Conservation (phyloP, 495 filamentous ascomycete genomes). For the Podospora australis region DNA sequence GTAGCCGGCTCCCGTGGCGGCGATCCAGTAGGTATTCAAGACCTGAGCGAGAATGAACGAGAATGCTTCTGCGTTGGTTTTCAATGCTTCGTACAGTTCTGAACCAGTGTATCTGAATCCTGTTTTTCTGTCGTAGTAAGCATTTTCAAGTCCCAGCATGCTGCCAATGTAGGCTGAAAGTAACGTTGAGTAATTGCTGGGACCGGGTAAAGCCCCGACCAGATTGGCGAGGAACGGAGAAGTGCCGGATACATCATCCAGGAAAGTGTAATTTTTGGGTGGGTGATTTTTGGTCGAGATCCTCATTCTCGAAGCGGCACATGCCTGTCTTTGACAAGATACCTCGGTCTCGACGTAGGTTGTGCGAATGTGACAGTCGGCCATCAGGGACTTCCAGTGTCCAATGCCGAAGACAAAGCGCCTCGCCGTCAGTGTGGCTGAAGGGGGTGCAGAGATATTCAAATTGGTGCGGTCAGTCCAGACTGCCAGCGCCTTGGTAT, state of each 20-base stretch:
- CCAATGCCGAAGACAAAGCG: not conserved
- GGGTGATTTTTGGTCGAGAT: not conserved
- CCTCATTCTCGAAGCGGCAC: not conserved
- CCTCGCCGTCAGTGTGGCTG: not conserved
- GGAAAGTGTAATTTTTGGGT: not conserved
- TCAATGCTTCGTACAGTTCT: not conserved
- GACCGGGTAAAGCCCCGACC: not conserved
- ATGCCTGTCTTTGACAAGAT: not conserved
- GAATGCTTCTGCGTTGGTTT: not conserved
- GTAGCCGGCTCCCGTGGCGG: not conserved
- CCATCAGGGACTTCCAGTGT: not conserved
- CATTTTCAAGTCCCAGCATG: not conserved
- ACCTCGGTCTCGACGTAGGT: constrained; percentile 5
- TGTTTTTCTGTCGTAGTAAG: not conserved
- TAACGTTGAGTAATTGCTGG: not conserved
- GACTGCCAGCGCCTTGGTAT: too few relatives aligned
- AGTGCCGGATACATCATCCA: not conserved
- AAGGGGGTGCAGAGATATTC: not conserved
- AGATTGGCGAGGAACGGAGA: not conserved
- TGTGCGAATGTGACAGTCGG: not conserved
- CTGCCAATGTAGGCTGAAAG: not conserved
- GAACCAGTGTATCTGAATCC: too few relatives aligned
- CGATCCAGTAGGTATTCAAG: constrained; percentile 4
- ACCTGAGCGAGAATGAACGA: not conserved
- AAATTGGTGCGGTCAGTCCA: not conserved